Evolutionary conservation across 768 basidiomycete genomes (phyloP).

Genomic region (Pleurotus tuoliensis): DNA sequence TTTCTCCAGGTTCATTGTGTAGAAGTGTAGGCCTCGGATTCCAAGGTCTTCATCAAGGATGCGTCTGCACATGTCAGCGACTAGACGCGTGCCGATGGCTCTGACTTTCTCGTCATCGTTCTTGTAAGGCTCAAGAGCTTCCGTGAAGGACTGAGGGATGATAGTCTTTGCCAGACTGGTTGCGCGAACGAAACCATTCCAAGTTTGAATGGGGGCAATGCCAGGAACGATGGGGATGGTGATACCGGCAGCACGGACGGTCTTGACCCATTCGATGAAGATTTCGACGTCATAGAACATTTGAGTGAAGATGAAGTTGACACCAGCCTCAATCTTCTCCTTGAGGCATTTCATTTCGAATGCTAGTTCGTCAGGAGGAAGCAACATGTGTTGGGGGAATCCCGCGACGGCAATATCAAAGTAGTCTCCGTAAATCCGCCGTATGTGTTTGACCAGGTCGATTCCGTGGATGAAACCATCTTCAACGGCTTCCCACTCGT

Average conservation of each 20-base stretch:
- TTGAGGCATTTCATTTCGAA: slow-evolving; percentile 85
- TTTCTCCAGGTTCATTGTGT: slow-evolving; percentile 96
- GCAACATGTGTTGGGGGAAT: slow-evolving; percentile 79
- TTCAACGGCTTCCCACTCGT: slow-evolving; percentile 90
- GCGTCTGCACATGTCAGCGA: slow-evolving; percentile 88
- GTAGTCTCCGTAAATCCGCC: slow-evolving; percentile 78
- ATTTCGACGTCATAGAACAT: slow-evolving; percentile 96
- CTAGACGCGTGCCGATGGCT: slow-evolving; percentile 89
- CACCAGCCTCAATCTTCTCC: slow-evolving; percentile 88
- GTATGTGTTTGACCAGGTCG: slow-evolving; percentile 90
- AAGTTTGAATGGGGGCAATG: slow-evolving; percentile 94
- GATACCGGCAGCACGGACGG: slow-evolving; percentile 80
- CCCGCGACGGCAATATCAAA: slow-evolving; percentile 95
- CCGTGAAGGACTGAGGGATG: slow-evolving; percentile 74
- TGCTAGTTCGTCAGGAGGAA: slow-evolving; percentile 69
- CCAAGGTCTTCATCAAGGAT: slow-evolving; percentile 80
- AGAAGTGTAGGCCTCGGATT: slow-evolving; percentile 89
- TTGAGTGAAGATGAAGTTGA: slow-evolving; percentile 94
- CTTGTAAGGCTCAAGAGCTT: slow-evolving; percentile 80
- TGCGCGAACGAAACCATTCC: slow-evolving; percentile 89
- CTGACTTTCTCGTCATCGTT: slow-evolving; percentile 92
- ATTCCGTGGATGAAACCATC: slow-evolving; percentile 89
- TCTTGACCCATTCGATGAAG: slow-evolving; percentile 88
- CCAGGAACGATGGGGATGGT: slow-evolving; percentile 89
- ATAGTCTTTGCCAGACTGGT: slow-evolving; percentile 73